Evolutionary conservation across 2,329 filamentous ascomycete genomes (phyloP).

Genomic region (Ustulina deusta): DNA sequence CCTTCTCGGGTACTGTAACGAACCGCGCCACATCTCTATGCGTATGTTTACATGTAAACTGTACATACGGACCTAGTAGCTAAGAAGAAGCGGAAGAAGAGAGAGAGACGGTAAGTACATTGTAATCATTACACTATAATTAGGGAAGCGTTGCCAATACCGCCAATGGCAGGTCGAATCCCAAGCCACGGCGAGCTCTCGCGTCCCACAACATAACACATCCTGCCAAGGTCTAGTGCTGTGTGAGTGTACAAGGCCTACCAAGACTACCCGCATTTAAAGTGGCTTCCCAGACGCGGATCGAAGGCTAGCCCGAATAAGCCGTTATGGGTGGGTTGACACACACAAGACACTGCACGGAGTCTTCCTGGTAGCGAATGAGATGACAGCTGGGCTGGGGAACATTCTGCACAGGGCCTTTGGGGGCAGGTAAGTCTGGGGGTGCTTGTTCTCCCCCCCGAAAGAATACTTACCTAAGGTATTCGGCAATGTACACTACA

Average conservation of each 20-base stretch:
- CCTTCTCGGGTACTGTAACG: not conserved
- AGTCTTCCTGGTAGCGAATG: slow-evolving; percentile 38
- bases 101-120: not conserved
- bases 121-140: slow-evolving; percentile 2
- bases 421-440: slow-evolving; percentile 14
- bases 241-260: not conserved
- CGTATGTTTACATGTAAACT: not conserved
- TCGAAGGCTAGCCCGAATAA: slow-evolving; percentile 35
- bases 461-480: no score
- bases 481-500: not conserved
- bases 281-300: slow-evolving; percentile 21
- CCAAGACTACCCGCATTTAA: slow-evolving; percentile 7
- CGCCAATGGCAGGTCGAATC: slow-evolving; percentile 14
- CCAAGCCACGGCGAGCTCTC: slow-evolving; percentile 23
- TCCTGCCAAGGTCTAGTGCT: slow-evolving; percentile 7
- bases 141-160: slow-evolving; percentile 5
- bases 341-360: slow-evolving; percentile 41
- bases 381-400: slow-evolving; percentile 29
- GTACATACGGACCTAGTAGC: not conserved
- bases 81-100: not conserved
- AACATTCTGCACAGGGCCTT: slow-evolving; percentile 29
- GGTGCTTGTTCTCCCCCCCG: not conserved
- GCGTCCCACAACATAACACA: slow-evolving; percentile 6
- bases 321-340: slow-evolving; percentile 35
- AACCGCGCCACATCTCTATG: no score